Evolutionary conservation across 768 basidiomycete genomes (phyloP).

Genomic region (Macrolepiota albuminosa): DNA sequence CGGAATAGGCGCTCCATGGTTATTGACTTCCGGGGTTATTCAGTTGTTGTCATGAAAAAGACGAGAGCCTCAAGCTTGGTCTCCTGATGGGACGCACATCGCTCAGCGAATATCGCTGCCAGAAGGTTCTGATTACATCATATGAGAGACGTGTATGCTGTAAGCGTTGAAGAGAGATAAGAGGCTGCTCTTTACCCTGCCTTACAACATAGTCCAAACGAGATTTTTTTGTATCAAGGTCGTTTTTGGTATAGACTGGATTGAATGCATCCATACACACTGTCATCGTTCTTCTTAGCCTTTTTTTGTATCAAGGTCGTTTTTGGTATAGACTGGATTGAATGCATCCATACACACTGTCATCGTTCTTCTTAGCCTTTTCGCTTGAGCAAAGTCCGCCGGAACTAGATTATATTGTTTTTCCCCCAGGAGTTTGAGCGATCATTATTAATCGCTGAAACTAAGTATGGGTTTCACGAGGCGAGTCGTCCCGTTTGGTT

Average conservation of each 20-base stretch:
- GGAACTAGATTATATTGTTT: neutral
- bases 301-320: neutral
- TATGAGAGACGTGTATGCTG: neutral
- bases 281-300: neutral
- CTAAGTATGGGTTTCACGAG: neutral
- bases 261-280: neutral
- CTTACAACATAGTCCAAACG: neutral
- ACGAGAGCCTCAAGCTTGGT: too few relatives aligned
- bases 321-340: neutral
- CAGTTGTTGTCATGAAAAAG: neutral
- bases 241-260: neutral
- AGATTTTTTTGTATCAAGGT: neutral
- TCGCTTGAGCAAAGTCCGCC: neutral
- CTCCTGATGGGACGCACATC: too few relatives aligned
- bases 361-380: neutral
- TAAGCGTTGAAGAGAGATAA: neutral
- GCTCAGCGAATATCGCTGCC: neutral
- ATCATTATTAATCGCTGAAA: too few relatives aligned
- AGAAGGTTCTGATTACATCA: neutral
- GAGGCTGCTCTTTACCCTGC: neutral
- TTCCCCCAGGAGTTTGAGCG: neutral
- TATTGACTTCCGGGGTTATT: neutral
- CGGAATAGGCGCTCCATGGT: accelerated
- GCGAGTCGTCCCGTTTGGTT: neutral
- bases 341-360: neutral